Percentiles rank a stretch among this genome's conserved stretches.
Conservation (phyloP, 768 basidiomycete species). For the Panaeolus cyanescens region DNA sequence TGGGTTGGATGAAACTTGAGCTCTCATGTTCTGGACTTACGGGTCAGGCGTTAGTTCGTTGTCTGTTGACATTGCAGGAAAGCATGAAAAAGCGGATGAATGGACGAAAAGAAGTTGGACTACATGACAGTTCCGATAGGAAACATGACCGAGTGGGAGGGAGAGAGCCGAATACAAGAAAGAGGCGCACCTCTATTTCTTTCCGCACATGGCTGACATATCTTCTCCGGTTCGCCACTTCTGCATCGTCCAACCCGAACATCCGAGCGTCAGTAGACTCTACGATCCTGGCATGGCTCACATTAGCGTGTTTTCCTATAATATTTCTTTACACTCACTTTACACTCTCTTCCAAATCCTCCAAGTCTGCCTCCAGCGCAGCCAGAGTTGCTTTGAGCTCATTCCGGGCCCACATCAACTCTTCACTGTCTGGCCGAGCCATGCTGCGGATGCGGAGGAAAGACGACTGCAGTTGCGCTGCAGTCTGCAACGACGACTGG, state of each 20-base stretch:
- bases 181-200: conserved; percentile 74
- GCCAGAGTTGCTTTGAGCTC: conserved; percentile 83
- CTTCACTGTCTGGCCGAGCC: conserved; percentile 74
- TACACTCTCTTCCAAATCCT: conserved; percentile 94
- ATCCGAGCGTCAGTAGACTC: conserved; percentile 82
- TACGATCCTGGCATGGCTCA: conserved; percentile 62
- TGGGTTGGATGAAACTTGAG: conserved; percentile 44
- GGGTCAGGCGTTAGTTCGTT: conserved; percentile 23
- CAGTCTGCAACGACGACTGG: conserved; percentile 70
- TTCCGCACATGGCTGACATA: conserved; percentile 76
- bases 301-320: neutral
- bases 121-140: neutral
- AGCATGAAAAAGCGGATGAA: neutral
- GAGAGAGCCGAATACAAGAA: conserved; percentile 1
- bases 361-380: conserved; percentile 82
- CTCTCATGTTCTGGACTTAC: conserved; percentile 76
- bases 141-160: conserved; percentile 6
- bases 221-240: conserved; percentile 72
- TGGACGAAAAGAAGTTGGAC: neutral
- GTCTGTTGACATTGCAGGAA: neutral
- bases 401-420: conserved; percentile 76
- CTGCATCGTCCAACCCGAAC: conserved; percentile 80
- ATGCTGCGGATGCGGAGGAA: conserved; percentile 79
- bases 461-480: conserved; percentile 71
- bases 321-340: conserved; percentile 48